Evolutionary conservation across 768 basidiomycete genomes (phyloP).

Genomic region (Mycena polygramma): DNA sequence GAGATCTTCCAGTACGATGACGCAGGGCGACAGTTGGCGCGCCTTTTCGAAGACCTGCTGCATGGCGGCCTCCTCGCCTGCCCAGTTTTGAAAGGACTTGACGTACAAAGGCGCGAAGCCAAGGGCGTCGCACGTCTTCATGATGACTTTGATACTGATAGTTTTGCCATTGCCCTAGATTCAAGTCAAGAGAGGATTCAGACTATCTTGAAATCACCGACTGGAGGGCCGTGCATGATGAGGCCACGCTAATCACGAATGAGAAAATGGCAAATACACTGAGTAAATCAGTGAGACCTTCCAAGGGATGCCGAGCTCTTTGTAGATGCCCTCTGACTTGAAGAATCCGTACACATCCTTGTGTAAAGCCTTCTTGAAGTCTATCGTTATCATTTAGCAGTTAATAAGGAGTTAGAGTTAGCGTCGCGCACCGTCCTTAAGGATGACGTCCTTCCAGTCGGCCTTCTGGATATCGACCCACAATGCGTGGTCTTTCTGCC

Average conservation of each 20-base stretch:
- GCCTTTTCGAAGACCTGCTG: slow-evolving; percentile 78
- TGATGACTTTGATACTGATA: slow-evolving; percentile 84
- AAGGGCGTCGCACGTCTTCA: slow-evolving; percentile 75
- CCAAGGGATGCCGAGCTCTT: slow-evolving; percentile 84
- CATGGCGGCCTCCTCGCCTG: slow-evolving; percentile 78
- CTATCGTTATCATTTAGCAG: slow-evolving; percentile 21
- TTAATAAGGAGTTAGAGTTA: not conserved
- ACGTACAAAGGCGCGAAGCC: slow-evolving; percentile 84
- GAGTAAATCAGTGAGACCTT: slow-evolving; percentile 60
- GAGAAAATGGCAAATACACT: not conserved
- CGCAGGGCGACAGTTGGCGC: slow-evolving; percentile 76
- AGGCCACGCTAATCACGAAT: slow-evolving; percentile 71
- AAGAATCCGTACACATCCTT: slow-evolving; percentile 88
- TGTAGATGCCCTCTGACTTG: slow-evolving; percentile 79
- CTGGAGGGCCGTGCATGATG: slow-evolving; percentile 88
- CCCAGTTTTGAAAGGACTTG: slow-evolving; percentile 70
- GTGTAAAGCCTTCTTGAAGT: slow-evolving; percentile 75
- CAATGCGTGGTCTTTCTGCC: slow-evolving; percentile 72
- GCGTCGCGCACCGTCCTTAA: slow-evolving; percentile 57
- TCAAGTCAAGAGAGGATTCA: not conserved
- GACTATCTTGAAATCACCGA: slow-evolving; percentile 46
- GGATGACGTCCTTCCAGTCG: slow-evolving; percentile 81
- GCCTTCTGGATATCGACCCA: slow-evolving; percentile 76
- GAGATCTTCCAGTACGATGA: slow-evolving; percentile 69
- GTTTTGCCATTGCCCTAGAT: slow-evolving; percentile 83